These are phyloP conservation scores for Sporisorium sorghi DNA, from an alignment of 1,284 basidiomycete species.

Conservation along the genomic window DNA sequence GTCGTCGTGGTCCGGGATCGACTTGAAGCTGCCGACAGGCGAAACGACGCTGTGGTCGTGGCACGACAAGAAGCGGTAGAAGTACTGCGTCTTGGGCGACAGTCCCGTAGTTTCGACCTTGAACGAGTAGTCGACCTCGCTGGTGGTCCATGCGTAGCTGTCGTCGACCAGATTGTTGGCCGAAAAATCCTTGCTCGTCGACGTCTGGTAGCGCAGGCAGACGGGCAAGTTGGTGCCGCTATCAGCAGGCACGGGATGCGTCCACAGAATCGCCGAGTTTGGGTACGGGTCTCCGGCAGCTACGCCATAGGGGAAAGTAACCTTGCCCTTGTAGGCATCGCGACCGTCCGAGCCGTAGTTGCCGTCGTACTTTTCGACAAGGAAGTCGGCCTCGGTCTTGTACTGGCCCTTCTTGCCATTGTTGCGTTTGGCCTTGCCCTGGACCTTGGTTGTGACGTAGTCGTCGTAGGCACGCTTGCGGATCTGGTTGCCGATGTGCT, in stretches of 20 bases:
- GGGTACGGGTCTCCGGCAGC: constrained; percentile 76
- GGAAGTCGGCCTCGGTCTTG: constrained; percentile 49
- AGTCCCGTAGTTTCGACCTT: constrained; percentile 76
- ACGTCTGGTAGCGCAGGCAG: constrained; percentile 74
- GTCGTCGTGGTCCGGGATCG: constrained; percentile 55
- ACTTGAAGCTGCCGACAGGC: constrained; percentile 73
- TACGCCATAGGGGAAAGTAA: constrained; percentile 70
- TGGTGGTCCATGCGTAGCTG: constrained; percentile 75
- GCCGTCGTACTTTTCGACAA: constrained; percentile 50
- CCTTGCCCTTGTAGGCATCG: constrained; percentile 59
- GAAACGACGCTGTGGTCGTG: constrained; percentile 51
- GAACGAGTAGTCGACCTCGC: constrained; percentile 75
- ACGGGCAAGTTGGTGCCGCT: constrained; percentile 72
- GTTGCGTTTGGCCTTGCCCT: constrained; percentile 44
- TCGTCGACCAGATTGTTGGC: constrained; percentile 70
- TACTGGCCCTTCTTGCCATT: constrained; percentile 22
- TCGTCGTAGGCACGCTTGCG: constrained; percentile 44
- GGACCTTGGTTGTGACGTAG: constrained; percentile 35
- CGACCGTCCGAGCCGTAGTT: constrained; percentile 42
- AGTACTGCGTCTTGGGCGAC: constrained; percentile 75
- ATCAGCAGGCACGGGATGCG: constrained; percentile 64
- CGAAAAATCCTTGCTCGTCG: constrained; percentile 63
- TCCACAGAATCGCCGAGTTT: constrained; percentile 77
- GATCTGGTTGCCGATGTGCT: constrained; percentile 33
- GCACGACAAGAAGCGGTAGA: constrained; percentile 76